Percentiles rank a stretch among this genome's conserved stretches.
Conservation (phyloP, 345 rosid species). For the Aquilaria sinensis region DNA sequence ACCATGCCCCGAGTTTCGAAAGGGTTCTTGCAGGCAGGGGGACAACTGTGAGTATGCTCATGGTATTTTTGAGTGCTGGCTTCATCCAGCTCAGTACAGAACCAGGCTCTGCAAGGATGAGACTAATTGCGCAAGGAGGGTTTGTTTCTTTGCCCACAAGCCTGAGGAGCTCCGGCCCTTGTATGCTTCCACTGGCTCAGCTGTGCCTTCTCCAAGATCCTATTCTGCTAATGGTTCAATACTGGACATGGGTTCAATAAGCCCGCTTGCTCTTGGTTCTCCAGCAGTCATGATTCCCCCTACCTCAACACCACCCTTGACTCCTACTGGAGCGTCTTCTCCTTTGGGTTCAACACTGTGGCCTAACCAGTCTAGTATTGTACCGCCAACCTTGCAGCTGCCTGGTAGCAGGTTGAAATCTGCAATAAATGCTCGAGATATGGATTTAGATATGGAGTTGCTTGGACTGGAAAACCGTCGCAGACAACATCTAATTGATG, state of each 20-base stretch:
- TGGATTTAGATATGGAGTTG: conserved; percentile 46
- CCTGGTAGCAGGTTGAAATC: conserved; percentile 75
- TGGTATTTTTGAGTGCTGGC: conserved; percentile 94
- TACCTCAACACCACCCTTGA: conserved; percentile 58
- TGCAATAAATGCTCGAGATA: conserved; percentile 53
- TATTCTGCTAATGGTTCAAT: conserved; percentile 40
- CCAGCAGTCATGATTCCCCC: conserved; percentile 38
- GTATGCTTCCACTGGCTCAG: conserved; percentile 83
- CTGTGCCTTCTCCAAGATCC: conserved; percentile 74
- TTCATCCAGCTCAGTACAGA: conserved; percentile 94
- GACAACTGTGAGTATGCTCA: conserved; percentile 91
- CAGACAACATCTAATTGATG: conserved; percentile 44
- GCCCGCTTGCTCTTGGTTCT: conserved; percentile 55
- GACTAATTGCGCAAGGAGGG: conserved; percentile 62
- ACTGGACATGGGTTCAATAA: conserved; percentile 58
- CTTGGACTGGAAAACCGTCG: conserved; percentile 29
- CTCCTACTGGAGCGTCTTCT: conserved; percentile 58
- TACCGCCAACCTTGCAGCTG: conserved; percentile 68
- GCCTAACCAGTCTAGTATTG: conserved; percentile 40
- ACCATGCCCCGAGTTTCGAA: conserved; percentile 91
- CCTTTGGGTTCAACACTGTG: conserved; percentile 43
- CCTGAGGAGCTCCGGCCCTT: conserved; percentile 81
- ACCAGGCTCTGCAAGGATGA: conserved; percentile 89
- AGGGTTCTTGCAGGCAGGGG: conserved; percentile 79
- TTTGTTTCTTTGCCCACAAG: conserved; percentile 95